Evolutionary conservation across 257 asterid genomes (phyloP), one percentile per base, ranked within the genome.

Genomic region (Ehretia macrophylla): DNA sequence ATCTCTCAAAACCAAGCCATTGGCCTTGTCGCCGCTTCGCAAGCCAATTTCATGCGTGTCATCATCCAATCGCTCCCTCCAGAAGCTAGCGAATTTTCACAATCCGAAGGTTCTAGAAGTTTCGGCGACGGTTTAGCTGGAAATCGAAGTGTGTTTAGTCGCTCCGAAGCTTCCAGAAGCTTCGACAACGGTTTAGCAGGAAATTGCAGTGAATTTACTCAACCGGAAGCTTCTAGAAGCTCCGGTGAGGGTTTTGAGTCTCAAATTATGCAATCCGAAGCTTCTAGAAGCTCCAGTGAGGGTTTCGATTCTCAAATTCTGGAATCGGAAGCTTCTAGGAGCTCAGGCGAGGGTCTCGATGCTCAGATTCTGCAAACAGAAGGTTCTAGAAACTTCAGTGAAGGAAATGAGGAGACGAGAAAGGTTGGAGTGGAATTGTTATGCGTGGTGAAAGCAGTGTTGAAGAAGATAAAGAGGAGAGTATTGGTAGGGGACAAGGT

Each of bases 1-100:
- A 80, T 88, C 40, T 32, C 85, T 10, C 81, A 76, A 19, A 78
- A 81, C 59, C 95, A 92, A 73, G 96, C 97, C 4, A 68, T 92
- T 56, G 97, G 99, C n/a, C 79, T 76, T 0, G 99, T 92, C 0
- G 83, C 87, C 6, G 75, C 97, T 9, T 64, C 99, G 35, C 99
- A 92, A 48, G 99, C 99, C 37, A 92, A 92, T 79, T 88, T 92
- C 72, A 92, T 88, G 99, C 96, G 97, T 53, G 99, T 92, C 1
- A 79, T 88, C 14, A 90, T 92, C 42, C 79, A 79, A 63, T 75
- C 82, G 5, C 45, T 72, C 52, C 78, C 80, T 51, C 39, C 67
- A 4, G 66, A 68, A 68, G 45, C 22, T 12, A 16, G 9, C 10
- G 38, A 52, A 20, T 20, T 52, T 52, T 19, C 57, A 3, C 38